Base-by-base conservation (phyloP, 768 basidiomycete genomes). In the Collybiopsis luxurians region DNA sequence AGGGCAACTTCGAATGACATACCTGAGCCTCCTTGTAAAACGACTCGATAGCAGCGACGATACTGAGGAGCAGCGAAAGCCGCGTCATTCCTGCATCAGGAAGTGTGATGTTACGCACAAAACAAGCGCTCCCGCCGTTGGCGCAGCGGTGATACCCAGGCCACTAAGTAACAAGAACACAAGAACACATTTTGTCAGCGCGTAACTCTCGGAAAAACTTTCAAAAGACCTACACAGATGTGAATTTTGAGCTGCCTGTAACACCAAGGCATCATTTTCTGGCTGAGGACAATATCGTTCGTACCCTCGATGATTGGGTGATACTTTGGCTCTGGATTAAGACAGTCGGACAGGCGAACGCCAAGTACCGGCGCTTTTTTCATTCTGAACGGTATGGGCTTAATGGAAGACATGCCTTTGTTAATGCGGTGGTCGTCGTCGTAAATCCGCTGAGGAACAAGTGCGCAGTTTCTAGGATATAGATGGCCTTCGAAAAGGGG, bases 141-240 rank as follows among this genome's bases (percentile, higher is more conserved):
- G n/a, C n/a, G n/a, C n/a, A n/a, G n/a, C n/a, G n/a, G 21, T 67
- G 67, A 64, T 81, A 81, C 1, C 80, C 80, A 5, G 80, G 79
- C 80, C 79, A 81, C 80, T 80, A 55, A 47, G 49, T 31, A 27
- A 21, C 3, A 44, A 26, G 3, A 30, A 4, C n/a, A n/a, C n/a
- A n/a, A n/a, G n/a, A n/a, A n/a, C n/a, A n/a, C n/a, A n/a, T n/a
- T n/a, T n/a, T n/a, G n/a, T 23, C 6, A 46, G 4, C 1, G 13
- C 21, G 11, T 40, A 2, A 4, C 1, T 6, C 34, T 10, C 10
- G 38, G 21, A 2, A 36, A n/a, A 10, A 15, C 13, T 39, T 13
- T 51, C 1, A 17, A 1, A 7, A 21, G 2, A 19, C 65, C 36
- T 64, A 72, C 71, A 4, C 57, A 57, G 10, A 69, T 46, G 43